Evolutionary conservation across 345 rosid genomes (phyloP).

Genomic region (Turritis glabra): DNA sequence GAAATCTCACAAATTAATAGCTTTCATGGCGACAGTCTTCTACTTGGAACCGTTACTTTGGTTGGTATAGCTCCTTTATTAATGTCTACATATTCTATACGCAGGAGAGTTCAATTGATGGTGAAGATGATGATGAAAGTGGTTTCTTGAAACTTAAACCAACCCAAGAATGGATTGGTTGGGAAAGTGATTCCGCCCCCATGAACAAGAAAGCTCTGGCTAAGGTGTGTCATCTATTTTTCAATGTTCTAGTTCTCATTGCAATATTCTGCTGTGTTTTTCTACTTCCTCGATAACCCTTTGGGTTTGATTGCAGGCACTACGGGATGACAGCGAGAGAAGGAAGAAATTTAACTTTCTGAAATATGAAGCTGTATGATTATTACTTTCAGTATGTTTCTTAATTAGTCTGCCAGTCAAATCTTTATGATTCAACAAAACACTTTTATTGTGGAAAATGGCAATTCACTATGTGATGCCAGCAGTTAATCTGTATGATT

Average conservation of each 20-base stretch:
- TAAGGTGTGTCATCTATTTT: conserved; percentile 50
- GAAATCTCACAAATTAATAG: neutral
- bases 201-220: conserved; percentile 63
- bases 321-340: conserved; percentile 73
- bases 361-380: conserved; percentile 88
- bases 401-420: conserved; percentile 32
- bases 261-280: neutral
- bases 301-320: conserved; percentile 50
- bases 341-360: conserved; percentile 87
- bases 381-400: conserved; percentile 41
- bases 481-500: neutral
- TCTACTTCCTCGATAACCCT: conserved; percentile 8
- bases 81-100: conserved; percentile 2
- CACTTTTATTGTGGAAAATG: neutral
- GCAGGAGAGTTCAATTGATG: conserved; percentile 45
- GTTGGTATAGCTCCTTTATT: neutral
- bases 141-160: conserved; percentile 78
- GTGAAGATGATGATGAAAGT: conserved; percentile 45
- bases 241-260: neutral
- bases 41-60: neutral
- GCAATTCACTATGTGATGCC: neutral
- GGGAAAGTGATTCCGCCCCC: conserved; percentile 67
- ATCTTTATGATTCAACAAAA: conserved; percentile 17
- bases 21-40: neutral
- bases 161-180: conserved; percentile 72